Conservation (phyloP, 2,329 filamentous ascomycete species). For the Fusarium sp. region DNA sequence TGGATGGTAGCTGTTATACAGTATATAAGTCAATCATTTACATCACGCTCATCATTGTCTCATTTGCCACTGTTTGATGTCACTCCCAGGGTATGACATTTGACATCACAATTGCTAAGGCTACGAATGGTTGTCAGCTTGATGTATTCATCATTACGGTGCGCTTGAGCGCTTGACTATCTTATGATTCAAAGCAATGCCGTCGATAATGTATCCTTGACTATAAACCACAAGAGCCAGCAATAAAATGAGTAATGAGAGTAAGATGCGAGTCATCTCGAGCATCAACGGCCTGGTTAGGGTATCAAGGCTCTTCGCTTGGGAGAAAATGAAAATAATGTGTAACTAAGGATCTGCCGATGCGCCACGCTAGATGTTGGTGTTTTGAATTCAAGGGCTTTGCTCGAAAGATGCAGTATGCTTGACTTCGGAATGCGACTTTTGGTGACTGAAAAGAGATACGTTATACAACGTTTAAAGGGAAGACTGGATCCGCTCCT, state of each 20-base stretch:
- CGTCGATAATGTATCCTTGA: slow-evolving; percentile 4
- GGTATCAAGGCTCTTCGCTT: slow-evolving; percentile 18
- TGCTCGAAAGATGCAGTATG: slow-evolving; percentile 10
- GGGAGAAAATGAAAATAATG: slow-evolving; percentile 9
- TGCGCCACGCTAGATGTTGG: slow-evolving; percentile 38
- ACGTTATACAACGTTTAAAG: slow-evolving; percentile 1
- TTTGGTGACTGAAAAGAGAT: neutral
- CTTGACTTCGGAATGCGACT: slow-evolving; percentile 22
- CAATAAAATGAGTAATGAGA: slow-evolving; percentile 2
- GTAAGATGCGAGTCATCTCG: slow-evolving; percentile 28
- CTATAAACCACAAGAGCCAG: slow-evolving; percentile 5
- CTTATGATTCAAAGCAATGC: slow-evolving; percentile 14
- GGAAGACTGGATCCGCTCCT: slow-evolving; percentile 48
- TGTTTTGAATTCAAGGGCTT: neutral
- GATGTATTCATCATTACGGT: slow-evolving; percentile 10
- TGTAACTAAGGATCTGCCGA: slow-evolving; percentile 23
- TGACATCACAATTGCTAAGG: neutral
- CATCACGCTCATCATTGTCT: neutral
- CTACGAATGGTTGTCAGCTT: neutral
- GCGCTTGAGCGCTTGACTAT: slow-evolving; percentile 32
- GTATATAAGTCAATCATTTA: slow-evolving; percentile 24
- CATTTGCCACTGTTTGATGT: neutral
- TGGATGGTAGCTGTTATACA: slow-evolving; percentile 26
- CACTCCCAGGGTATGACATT: neutral
- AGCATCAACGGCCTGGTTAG: slow-evolving; percentile 11